Conservation (phyloP, 148 eudicot genomes). For the Rhododendron mucronatum region DNA sequence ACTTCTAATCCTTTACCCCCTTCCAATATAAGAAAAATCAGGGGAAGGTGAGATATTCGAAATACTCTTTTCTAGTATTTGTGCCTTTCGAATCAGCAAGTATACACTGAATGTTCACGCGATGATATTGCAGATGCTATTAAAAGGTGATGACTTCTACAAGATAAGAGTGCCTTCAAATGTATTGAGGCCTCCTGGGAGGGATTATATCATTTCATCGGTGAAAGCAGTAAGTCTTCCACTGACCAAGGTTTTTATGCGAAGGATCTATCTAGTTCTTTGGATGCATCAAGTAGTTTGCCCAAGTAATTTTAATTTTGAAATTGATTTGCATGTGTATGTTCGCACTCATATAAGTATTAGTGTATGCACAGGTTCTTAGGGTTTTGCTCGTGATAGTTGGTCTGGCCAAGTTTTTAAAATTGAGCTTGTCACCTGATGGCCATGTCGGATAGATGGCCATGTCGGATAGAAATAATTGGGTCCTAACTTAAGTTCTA, state of each 20-base stretch:
- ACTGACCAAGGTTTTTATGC: background rate
- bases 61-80: background rate
- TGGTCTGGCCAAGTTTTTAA: background rate
- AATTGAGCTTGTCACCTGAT: background rate
- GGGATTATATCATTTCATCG: constrained; percentile 70
- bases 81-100: background rate
- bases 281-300: background rate
- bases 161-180: constrained; percentile 81
- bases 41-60: background rate
- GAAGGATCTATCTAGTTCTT: background rate
- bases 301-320: background rate
- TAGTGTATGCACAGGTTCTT: background rate
- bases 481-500: background rate
- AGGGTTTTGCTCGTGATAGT: background rate
- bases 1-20: background rate
- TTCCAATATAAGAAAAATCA: background rate
- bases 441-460: no score
- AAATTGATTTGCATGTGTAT: background rate
- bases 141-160: constrained; percentile 77
- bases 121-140: constrained; percentile 45
- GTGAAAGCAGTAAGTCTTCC: constrained; percentile 77
- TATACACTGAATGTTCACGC: constrained; percentile 7
- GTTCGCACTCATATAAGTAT: background rate
- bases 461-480: background rate
- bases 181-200: constrained; percentile 79